phyloP scores from a whole-genome alignment of 1,284 basidiomycete species.

The Leccinum solheimii region DNA sequence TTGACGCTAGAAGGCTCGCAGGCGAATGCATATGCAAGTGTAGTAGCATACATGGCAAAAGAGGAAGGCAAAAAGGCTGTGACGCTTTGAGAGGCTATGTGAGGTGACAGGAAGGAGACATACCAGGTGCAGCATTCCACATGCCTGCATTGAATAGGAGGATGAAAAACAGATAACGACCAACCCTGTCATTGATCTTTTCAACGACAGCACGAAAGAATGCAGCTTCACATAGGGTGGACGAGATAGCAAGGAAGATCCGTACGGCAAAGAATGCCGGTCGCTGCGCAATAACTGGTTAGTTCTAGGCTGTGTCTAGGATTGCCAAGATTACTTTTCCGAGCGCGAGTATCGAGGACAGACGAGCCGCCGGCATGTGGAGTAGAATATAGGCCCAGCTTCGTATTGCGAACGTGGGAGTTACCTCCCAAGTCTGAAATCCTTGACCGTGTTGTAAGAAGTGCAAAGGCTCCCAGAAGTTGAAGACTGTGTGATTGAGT shows the following conservation, averaged over 20 bases:
- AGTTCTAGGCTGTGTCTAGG: constrained; percentile 4
- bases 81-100: constrained; percentile 6
- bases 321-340: constrained; percentile 48
- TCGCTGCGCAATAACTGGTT: constrained; percentile 48
- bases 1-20: constrained; percentile 67
- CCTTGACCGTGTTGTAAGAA: constrained; percentile 81
- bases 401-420: constrained; percentile 86
- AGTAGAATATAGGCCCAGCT: constrained; percentile 92
- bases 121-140: constrained; percentile 87
- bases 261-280: constrained; percentile 88
- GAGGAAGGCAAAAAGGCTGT: constrained; percentile 91
- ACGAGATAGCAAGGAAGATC: constrained; percentile 74
- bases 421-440: constrained; percentile 98
- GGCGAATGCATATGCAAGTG: constrained; percentile 78
- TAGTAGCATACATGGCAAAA: constrained; percentile 91
- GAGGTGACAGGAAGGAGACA: constrained; percentile 4
- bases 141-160: constrained; percentile 87
- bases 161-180: constrained; percentile 88
- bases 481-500: constrained; percentile 70
- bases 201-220: constrained; percentile 84
- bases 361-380: constrained; percentile 61
- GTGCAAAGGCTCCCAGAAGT: constrained; percentile 98
- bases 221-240: constrained; percentile 78
- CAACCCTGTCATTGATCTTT: constrained; percentile 85
- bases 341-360: constrained; percentile 43